Conservation (phyloP, 352 stramenopile genomes). For the Phytophthora parvispora region DNA sequence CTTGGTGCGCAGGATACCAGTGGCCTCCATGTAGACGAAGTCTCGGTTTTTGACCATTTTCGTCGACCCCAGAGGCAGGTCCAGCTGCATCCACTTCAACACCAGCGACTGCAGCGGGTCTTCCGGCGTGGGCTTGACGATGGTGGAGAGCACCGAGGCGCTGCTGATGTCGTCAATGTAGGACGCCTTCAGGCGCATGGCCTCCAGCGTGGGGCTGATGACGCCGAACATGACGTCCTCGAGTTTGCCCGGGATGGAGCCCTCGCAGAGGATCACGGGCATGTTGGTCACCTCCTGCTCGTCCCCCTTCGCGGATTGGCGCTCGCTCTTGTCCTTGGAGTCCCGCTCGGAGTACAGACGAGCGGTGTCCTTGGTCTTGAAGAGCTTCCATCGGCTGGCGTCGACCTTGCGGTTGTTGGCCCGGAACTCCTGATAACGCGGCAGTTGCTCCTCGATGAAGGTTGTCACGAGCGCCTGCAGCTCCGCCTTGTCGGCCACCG, state of each 20-base stretch:
- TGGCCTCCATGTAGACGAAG: conserved; percentile 50
- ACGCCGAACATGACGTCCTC: conserved; percentile 58
- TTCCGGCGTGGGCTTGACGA: conserved; percentile 35
- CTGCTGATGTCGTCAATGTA: conserved; percentile 47
- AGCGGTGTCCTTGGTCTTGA: conserved; percentile 41
- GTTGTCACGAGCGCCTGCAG: conserved; percentile 35
- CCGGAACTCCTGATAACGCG: conserved; percentile 42
- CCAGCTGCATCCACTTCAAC: conserved; percentile 48
- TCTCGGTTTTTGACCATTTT: conserved; percentile 56
- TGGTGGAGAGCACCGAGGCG: conserved; percentile 27
- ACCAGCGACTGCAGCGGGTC: conserved; percentile 43
- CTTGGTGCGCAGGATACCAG: conserved; percentile 26
- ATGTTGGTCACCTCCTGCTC: conserved; percentile 24
- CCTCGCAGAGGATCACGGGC: conserved; percentile 37
- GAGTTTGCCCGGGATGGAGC: conserved; percentile 38
- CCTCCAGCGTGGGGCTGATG: conserved; percentile 37
- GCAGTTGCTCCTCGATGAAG: conserved; percentile 43
- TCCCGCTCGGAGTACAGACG: conserved; percentile 39
- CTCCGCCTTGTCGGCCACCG: conserved; percentile 33
- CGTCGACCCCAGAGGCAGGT: conserved; percentile 42
- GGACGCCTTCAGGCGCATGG: conserved; percentile 45
- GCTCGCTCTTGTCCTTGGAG: conserved; percentile 5
- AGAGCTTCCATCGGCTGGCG: conserved; percentile 40
- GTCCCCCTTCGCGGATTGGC: neutral
- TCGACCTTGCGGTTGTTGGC: conserved; percentile 38